Conservation (phyloP, 2,329 filamentous ascomycete genomes). For the Verticillium zaregamsianum region DNA sequence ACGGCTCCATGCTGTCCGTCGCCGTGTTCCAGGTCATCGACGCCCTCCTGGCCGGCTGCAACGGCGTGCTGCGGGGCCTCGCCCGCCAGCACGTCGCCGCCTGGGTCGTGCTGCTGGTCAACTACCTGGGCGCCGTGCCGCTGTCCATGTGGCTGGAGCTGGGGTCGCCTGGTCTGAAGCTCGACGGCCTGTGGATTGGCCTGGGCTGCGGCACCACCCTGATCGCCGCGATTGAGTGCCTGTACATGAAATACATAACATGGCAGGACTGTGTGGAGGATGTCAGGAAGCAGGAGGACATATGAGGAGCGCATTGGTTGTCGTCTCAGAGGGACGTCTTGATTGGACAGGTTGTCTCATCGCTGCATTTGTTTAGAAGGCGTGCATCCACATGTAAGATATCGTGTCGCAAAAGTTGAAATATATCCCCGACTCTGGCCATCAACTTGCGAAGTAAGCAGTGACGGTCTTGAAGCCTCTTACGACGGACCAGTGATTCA, state of each 20-base stretch:
- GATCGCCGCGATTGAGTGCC: slow-evolving; percentile 23
- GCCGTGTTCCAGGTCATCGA: slow-evolving; percentile 29
- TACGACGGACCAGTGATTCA: no score
- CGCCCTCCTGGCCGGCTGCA: slow-evolving; percentile 28
- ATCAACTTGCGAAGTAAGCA: no score
- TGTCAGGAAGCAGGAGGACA: slow-evolving; percentile 21
- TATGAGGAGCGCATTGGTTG: neutral
- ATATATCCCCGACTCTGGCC: no score
- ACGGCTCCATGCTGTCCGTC: slow-evolving; percentile 25
- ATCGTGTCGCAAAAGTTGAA: no score
- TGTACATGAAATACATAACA: slow-evolving; percentile 23
- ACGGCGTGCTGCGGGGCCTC: slow-evolving; percentile 33
- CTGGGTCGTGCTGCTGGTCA: slow-evolving; percentile 28
- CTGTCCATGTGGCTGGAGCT: slow-evolving; percentile 33
- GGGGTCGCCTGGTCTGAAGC: slow-evolving; percentile 21
- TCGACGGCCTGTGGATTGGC: slow-evolving; percentile 31
- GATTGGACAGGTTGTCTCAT: no score
- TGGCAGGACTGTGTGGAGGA: slow-evolving; percentile 26
- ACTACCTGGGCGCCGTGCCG: slow-evolving; percentile 33
- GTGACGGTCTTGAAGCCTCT: no score
- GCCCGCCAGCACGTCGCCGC: slow-evolving; percentile 32
- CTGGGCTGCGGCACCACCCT: slow-evolving; percentile 27
- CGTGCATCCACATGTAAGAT: no score
- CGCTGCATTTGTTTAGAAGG: no score
- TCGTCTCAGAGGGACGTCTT: no score